Conservation (phyloP, 2,329 filamentous ascomycete genomes). For the Aspergillus sp. region DNA sequence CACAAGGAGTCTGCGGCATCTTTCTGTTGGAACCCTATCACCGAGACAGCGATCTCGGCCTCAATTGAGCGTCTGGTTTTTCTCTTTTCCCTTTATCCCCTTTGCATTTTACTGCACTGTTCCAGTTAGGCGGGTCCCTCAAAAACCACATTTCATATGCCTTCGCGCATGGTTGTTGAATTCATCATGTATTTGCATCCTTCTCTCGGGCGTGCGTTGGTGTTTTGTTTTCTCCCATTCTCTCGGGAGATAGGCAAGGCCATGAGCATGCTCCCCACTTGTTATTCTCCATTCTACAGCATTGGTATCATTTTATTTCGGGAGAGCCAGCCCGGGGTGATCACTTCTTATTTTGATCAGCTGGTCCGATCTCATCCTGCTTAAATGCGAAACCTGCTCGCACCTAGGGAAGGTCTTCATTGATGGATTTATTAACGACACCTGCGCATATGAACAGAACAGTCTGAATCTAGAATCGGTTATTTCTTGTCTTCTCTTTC, state of each 20-base stretch:
- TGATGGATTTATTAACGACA: neutral
- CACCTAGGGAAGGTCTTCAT: conserved; percentile 1
- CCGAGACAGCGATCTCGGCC: conserved; percentile 11
- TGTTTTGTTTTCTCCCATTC: neutral
- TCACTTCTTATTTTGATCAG: conserved; percentile 11
- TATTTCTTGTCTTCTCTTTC: neutral
- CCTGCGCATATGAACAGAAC: neutral
- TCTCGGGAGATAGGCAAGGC: neutral
- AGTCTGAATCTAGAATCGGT: neutral
- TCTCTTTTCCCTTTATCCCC: too few species aligned
- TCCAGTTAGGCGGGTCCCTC: conserved; percentile 8
- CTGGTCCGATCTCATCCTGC: conserved; percentile 12
- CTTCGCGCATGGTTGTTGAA: conserved; percentile 3
- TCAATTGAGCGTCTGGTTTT: conserved; percentile 27
- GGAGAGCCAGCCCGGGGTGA: conserved; percentile 2
- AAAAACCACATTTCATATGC: conserved; percentile 14
- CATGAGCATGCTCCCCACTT: neutral
- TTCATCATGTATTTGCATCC: neutral
- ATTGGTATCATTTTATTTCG: conserved; percentile 1
- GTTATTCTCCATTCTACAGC: neutral
- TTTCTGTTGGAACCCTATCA: conserved; percentile 13
- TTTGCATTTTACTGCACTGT: conserved; percentile 23
- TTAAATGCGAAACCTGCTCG: neutral
- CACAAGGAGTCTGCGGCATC: conserved; percentile 11
- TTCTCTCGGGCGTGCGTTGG: neutral